A percentile compares a stretch with the other conserved stretches of the same genome.
Evolutionary conservation across 2,329 filamentous ascomycete species (phyloP).

Genomic region (Penicillium sp.): DNA sequence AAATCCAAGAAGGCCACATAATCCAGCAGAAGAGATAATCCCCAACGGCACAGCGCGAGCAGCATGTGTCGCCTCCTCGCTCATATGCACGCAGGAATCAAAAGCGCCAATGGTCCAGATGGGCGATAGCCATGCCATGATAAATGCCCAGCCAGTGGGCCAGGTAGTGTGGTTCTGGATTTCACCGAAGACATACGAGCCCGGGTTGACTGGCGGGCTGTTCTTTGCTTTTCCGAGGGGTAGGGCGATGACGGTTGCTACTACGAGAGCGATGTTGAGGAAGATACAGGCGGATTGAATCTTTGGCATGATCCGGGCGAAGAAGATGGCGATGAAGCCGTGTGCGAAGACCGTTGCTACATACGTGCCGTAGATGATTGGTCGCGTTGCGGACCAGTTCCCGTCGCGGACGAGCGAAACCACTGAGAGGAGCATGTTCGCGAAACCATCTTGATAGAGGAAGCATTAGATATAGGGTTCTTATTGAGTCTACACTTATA

Average conservation of each 20-base stretch:
- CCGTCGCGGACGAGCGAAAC: slow-evolving; percentile 56
- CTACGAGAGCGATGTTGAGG: slow-evolving; percentile 54
- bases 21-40: slow-evolving; percentile 25
- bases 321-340: slow-evolving; percentile 52
- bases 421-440: slow-evolving; percentile 54
- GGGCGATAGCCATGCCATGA: slow-evolving; percentile 59
- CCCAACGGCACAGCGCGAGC: slow-evolving; percentile 51
- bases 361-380: slow-evolving; percentile 57
- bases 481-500: background rate
- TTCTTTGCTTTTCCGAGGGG: slow-evolving; percentile 44
- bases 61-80: slow-evolving; percentile 60
- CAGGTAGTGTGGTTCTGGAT: slow-evolving; percentile 59
- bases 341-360: slow-evolving; percentile 53
- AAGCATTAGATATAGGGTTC: background rate
- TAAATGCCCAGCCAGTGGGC: slow-evolving; percentile 58
- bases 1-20: slow-evolving; percentile 52
- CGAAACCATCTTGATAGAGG: slow-evolving; percentile 14
- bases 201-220: slow-evolving; percentile 14
- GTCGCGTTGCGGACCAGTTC: slow-evolving; percentile 53
- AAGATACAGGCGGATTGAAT: slow-evolving; percentile 55
- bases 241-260: slow-evolving; percentile 53
- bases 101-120: slow-evolving; percentile 60
- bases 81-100: slow-evolving; percentile 59
- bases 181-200: slow-evolving; percentile 50
- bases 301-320: slow-evolving; percentile 55